phyloP scores from a whole-genome alignment of 116 monocot genomes.

The Dioscorea cayenensis region DNA sequence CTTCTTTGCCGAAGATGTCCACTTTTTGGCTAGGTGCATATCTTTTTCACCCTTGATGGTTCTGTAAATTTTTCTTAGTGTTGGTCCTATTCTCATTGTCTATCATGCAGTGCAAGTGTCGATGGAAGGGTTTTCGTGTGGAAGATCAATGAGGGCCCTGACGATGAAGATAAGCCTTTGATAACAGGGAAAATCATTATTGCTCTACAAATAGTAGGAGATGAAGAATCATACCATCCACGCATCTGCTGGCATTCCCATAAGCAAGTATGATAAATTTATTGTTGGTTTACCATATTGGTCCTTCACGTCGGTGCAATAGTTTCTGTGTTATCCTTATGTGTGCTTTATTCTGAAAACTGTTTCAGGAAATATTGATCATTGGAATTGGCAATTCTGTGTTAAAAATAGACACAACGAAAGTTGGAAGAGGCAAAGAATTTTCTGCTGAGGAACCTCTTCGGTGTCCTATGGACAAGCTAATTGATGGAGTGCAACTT shows the following conservation, averaged over 20 bases:
- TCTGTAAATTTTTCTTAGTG: not conserved
- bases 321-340: not conserved
- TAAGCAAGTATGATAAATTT: slow-evolving; percentile 65
- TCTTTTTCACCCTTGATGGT: not conserved
- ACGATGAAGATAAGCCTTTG: slow-evolving; percentile 80
- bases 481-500: slow-evolving; percentile 73
- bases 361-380: slow-evolving; percentile 68
- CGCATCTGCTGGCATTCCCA: slow-evolving; percentile 95
- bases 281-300: not conserved
- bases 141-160: slow-evolving; percentile 93
- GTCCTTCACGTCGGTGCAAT: not conserved
- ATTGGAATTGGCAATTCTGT: slow-evolving; percentile 75
- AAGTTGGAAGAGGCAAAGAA: slow-evolving; percentile 65
- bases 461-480: slow-evolving; percentile 60
- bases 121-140: slow-evolving; percentile 89
- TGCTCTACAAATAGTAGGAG: slow-evolving; percentile 77
- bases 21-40: slow-evolving; percentile 81
- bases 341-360: not conserved
- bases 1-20: slow-evolving; percentile 99
- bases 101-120: slow-evolving; percentile 81
- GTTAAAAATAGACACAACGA: slow-evolving; percentile 82
- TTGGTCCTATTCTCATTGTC: slow-evolving; percentile 5
- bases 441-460: slow-evolving; percentile 81
- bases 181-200: slow-evolving; percentile 79
- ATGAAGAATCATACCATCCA: slow-evolving; percentile 67